Evolutionary conservation across 768 basidiomycete species (phyloP).

Genomic region (Saitozyma sp.): DNA sequence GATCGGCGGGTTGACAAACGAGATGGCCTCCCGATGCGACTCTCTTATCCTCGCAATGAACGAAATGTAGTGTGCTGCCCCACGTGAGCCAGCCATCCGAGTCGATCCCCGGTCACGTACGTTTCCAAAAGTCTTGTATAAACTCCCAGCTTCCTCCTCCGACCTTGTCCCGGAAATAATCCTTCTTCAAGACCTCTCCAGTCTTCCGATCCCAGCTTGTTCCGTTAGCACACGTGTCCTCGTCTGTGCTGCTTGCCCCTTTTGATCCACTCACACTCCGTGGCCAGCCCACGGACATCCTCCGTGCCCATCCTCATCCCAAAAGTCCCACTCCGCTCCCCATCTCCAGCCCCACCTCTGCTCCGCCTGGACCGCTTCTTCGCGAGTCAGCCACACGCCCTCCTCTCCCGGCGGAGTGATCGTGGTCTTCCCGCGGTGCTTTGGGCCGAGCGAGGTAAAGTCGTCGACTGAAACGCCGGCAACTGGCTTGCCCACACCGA

Average conservation of each 20-base stretch:
- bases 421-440: slow-evolving; percentile 68
- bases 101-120: slow-evolving; percentile 32
- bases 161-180: slow-evolving; percentile 69
- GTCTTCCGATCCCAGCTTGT: slow-evolving; percentile 68
- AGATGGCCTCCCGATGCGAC: slow-evolving; percentile 75
- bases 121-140: slow-evolving; percentile 74
- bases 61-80: slow-evolving; percentile 28
- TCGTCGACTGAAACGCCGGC: slow-evolving; percentile 79
- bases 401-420: slow-evolving; percentile 77
- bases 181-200: slow-evolving; percentile 65
- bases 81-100: slow-evolving; percentile 3
- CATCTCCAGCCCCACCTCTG: slow-evolving; percentile 82
- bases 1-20: slow-evolving; percentile 90
- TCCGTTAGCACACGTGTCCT: not conserved
- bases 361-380: slow-evolving; percentile 48
- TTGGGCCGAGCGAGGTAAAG: slow-evolving; percentile 77
- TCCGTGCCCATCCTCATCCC: slow-evolving; percentile 62
- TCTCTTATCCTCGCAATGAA: slow-evolving; percentile 55
- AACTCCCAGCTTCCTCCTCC: slow-evolving; percentile 60
- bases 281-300: slow-evolving; percentile 56
- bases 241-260: not conserved
- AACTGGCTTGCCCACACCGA: slow-evolving; percentile 78
- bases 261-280: slow-evolving; percentile 39
- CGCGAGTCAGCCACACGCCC: slow-evolving; percentile 72
- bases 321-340: slow-evolving; percentile 54